Base-by-base conservation (phyloP, 1,139 yeast species). In the Scheffersomyces insectosa region DNA sequence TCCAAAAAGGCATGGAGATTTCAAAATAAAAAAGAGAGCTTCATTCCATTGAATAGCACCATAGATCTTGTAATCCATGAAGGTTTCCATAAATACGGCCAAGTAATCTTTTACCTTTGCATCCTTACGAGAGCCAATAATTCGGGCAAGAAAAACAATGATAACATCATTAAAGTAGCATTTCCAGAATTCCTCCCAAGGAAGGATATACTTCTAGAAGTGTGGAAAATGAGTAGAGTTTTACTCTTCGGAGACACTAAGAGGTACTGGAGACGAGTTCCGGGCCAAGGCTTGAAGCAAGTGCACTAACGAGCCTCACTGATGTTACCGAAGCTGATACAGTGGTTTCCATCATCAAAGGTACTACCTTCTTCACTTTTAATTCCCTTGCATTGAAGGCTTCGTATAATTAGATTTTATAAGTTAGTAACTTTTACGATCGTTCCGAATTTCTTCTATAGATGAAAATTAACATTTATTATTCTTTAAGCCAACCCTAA, bases 21-120 rank as follows among this genome's bases (percentile, higher is more conserved):
- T 43, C 56, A 60, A 28, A 47, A 38, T 23, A 45, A 36, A 14
- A 46, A 41, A 9, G 55, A 53, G 42, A 42, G 42, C 20, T 82
- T 83, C 54, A 70, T 82, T 11, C 83, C 88, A 0, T 63, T 73
- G 33, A 77, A 72, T 37, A 66, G 67, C 37, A 72, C 84, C 40
- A 73, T 78, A 4, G 88, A 83, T 57, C 59, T 84, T 25, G 80
- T 83, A 0, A 79, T 85, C 28, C 84, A 83, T 54, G 91, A 85
- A 57, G 89, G 86, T 1, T 83, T 84, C 55, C 74, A 71, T 47
- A 81, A 82, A 6, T 76, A 80, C 50, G 79, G 78, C 12, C 80
- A 79, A 56, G 88, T 83, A 7, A 68, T 83, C 1, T 82, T 74
- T 55, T 83, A 83, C 55, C 62, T 85, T 59, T 78, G 85, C 42